Percentiles rank a stretch among this genome's conserved stretches.
Evolutionary conservation across 1,284 basidiomycete genomes (phyloP).

Genomic region (Prillingera fragicola): DNA sequence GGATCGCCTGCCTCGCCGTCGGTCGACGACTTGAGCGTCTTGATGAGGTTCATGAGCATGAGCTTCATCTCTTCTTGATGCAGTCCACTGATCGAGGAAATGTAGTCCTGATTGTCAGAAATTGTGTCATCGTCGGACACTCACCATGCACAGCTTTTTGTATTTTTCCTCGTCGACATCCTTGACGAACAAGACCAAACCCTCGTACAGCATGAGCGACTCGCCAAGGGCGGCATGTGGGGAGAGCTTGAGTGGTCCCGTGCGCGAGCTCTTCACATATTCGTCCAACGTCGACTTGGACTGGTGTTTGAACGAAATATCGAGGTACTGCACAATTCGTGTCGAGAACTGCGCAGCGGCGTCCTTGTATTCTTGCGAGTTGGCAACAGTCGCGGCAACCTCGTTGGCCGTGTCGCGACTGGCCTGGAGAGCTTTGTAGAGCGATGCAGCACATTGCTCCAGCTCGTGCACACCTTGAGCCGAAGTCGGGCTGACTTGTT

Average conservation of each 20-base stretch:
- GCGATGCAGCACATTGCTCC: constrained; percentile 73
- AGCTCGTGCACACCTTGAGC: constrained; percentile 66
- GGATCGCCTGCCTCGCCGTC: constrained; percentile 11
- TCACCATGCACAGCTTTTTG: constrained; percentile 76
- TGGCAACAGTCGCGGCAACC: constrained; percentile 89
- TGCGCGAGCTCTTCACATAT: constrained; percentile 23
- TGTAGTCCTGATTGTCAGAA: constrained; percentile 64
- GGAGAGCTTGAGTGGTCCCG: constrained; percentile 51
- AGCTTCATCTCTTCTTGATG: constrained; percentile 73
- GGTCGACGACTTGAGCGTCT: constrained; percentile 58
- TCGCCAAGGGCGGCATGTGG: constrained; percentile 69
- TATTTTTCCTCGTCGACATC: constrained; percentile 87
- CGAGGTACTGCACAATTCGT: constrained; percentile 78
- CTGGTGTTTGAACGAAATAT: constrained; percentile 76
- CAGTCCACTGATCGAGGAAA: constrained; percentile 72
- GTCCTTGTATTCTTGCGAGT: constrained; percentile 80
- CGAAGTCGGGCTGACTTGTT: constrained; percentile 79
- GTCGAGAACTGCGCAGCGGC: constrained; percentile 88
- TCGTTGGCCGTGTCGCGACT: constrained; percentile 72
- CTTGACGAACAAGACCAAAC: constrained; percentile 85
- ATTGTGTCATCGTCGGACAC: constrained; percentile 37
- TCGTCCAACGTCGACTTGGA: constrained; percentile 46
- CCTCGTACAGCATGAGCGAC: constrained; percentile 80
- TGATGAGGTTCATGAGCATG: constrained; percentile 60
- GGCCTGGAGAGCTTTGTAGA: constrained; percentile 94